These are phyloP conservation scores for Chaetothyriales sp. DNA, from an alignment of 2,329 filamentous ascomycete species.

Conservation along the genomic window DNA sequence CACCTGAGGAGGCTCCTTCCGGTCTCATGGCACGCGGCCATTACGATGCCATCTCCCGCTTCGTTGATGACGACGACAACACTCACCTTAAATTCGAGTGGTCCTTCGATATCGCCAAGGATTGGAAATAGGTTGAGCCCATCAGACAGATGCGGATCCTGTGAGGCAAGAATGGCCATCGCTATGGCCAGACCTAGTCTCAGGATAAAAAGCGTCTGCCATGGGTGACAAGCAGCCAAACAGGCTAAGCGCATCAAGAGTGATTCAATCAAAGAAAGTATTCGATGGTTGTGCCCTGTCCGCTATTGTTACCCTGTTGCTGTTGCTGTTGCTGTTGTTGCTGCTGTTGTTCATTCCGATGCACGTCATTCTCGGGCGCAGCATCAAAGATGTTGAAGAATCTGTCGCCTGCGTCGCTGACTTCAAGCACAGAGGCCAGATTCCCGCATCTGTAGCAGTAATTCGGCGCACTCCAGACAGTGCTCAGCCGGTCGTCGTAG, in stretches of 20 bases:
- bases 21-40: conserved; percentile 81
- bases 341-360: conserved; percentile 65
- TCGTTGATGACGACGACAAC: conserved; percentile 89
- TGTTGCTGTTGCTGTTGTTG: conserved; percentile 36
- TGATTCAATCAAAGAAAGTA: conserved; percentile 47
- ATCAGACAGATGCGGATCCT: background rate
- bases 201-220: background rate
- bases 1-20: conserved; percentile 75
- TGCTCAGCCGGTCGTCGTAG: conserved; percentile 86
- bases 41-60: conserved; percentile 79
- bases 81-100: conserved; percentile 85
- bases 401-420: conserved; percentile 78
- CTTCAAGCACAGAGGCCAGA: conserved; percentile 90
- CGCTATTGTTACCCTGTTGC: conserved; percentile 40
- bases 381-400: conserved; percentile 98
- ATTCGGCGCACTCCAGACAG: conserved; percentile 95
- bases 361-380: conserved; percentile 83
- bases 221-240: background rate
- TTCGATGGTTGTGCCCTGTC: conserved; percentile 56
- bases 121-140: conserved; percentile 49
- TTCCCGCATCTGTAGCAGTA: conserved; percentile 95
- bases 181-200: background rate
- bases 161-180: no score
- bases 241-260: background rate
- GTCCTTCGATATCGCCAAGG: conserved; percentile 93